Percentiles rank a stretch among this genome's conserved stretches.
Evolutionary conservation across 495 filamentous ascomycete species (phyloP).

Genomic region (Lentithecium fluviatile): DNA sequence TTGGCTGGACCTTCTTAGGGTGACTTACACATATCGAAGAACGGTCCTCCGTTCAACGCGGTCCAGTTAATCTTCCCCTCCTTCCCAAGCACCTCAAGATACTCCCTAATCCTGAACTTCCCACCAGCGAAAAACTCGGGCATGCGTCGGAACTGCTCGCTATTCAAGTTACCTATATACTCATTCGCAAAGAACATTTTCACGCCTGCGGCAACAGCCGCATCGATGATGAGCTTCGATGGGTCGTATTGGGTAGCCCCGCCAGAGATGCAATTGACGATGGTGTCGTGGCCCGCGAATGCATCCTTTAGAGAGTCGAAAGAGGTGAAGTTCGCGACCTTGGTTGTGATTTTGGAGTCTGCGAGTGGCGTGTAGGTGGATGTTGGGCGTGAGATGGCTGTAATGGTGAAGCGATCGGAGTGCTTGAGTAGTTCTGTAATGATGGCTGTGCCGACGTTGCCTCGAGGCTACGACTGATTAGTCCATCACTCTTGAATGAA

Average conservation of each 20-base stretch:
- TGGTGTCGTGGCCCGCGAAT: conserved; percentile 22
- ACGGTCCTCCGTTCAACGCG: conserved; percentile 32
- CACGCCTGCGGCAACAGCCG: conserved; percentile 32
- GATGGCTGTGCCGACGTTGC: conserved; percentile 25
- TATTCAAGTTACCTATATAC: conserved; percentile 17
- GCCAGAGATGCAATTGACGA: conserved; percentile 26
- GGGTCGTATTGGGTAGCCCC: conserved; percentile 15
- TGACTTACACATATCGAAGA: conserved; percentile 35
- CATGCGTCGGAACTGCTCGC: conserved; percentile 12
- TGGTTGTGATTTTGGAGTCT: conserved; percentile 8
- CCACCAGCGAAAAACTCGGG: conserved; percentile 22
- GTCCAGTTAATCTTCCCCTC: conserved; percentile 25
- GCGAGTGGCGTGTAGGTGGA: conserved; percentile 23
- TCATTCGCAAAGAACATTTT: conserved; percentile 36
- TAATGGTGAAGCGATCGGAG: conserved; percentile 20
- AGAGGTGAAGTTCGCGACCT: conserved; percentile 23
- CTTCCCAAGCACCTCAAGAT: conserved; percentile 14
- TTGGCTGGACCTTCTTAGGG: neutral
- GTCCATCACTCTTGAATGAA: neutral
- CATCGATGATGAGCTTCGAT: conserved; percentile 32
- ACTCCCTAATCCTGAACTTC: conserved; percentile 22
- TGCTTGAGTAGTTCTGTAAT: conserved; percentile 28
- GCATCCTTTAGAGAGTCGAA: conserved; percentile 23
- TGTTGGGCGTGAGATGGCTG: conserved; percentile 14
- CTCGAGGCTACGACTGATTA: conserved; percentile 12